Base-by-base conservation (phyloP, 306 rosid species). In the Echinosophora koreensis region DNA sequence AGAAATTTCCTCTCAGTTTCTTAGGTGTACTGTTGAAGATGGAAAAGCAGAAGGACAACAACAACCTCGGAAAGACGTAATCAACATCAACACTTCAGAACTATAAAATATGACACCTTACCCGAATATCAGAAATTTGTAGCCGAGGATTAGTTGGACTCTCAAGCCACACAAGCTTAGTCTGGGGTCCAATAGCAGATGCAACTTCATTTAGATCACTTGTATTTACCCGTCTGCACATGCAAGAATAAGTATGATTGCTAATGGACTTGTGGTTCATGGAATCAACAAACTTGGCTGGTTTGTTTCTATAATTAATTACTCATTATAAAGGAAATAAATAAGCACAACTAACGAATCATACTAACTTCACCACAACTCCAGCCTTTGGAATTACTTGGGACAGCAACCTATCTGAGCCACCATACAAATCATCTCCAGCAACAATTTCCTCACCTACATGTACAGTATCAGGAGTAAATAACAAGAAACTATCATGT, bases 111-210 rank as follows among this genome's bases (percentile, higher is more conserved):
- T 39, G 3, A 71, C 63, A 83, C 34, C 95, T 82, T 88, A 95
- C 98, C 55, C 87, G 90, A 83, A 95, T 92, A 92, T 95, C 90
- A 65, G 87, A 88, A 73, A 95, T 83, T 69, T 81, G 93, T 79
- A 72, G 71, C 32, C 95, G 94, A 65, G 98, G 97, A 81, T 95
- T 92, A 76, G 98, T 90, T 42, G 97, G 97, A 84, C 93, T 92
- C 91, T 95, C 98, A 77, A 89, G 81, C 98, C 98, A 90, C 84
- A 95, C 93, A 79, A 90, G 97, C 92, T 92, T 95, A 8, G 97
- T 92, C 82, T 13, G 35, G 60, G 92, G 90, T 61, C 97, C 92
- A 84, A 95, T 86, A 34, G 96, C 90, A 73, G 91, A 85, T 79
- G 95, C 91, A 71, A 90, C 92, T 85, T 89, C 98, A 82, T 90